Percentiles rank a stretch among this genome's conserved stretches.
Evolutionary conservation across 768 basidiomycete species (phyloP).

Genomic region (Mycena vitilis): DNA sequence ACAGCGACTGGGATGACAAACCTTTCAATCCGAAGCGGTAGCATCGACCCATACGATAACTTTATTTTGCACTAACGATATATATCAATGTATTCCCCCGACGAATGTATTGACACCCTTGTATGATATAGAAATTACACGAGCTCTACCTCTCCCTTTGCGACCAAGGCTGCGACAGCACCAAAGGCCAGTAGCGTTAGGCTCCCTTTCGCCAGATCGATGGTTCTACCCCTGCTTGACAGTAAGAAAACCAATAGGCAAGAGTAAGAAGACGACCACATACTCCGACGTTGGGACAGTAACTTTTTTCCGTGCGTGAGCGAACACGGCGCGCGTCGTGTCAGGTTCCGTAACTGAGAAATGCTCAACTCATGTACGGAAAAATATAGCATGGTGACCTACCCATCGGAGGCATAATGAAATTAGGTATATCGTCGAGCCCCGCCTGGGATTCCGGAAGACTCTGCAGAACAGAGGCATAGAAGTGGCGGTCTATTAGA

Average conservation of each 20-base stretch:
- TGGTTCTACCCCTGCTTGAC: conserved; percentile 66
- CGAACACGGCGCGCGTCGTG: conserved; percentile 64
- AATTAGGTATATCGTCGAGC: conserved; percentile 78
- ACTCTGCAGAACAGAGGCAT: conserved; percentile 82
- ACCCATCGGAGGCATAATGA: conserved; percentile 80
- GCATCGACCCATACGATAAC: conserved; percentile 35
- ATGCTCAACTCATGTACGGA: not conserved
- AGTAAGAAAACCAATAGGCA: conserved; percentile 23
- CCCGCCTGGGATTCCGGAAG: conserved; percentile 82
- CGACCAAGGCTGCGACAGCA: conserved; percentile 79
- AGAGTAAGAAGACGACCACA: conserved; percentile 39
- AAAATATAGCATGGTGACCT: conserved; percentile 41
- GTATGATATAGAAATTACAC: conserved; percentile 55
- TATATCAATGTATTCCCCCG: conserved; percentile 31
- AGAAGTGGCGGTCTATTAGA: conserved; percentile 82
- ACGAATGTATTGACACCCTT: conserved; percentile 36
- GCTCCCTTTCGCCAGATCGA: conserved; percentile 84
- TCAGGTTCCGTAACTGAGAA: conserved; percentile 35
- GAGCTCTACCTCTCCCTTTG: conserved; percentile 79
- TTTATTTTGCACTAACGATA: conserved; percentile 24
- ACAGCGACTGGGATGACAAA: conserved; percentile 58
- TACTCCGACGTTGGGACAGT: conserved; percentile 64
- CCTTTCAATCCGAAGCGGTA: conserved; percentile 55
- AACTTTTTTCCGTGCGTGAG: conserved; percentile 56
- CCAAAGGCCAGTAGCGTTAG: conserved; percentile 85